Evolutionary conservation across 352 stramenopile genomes (phyloP).

Genomic region (Phytophthora sojae): DNA sequence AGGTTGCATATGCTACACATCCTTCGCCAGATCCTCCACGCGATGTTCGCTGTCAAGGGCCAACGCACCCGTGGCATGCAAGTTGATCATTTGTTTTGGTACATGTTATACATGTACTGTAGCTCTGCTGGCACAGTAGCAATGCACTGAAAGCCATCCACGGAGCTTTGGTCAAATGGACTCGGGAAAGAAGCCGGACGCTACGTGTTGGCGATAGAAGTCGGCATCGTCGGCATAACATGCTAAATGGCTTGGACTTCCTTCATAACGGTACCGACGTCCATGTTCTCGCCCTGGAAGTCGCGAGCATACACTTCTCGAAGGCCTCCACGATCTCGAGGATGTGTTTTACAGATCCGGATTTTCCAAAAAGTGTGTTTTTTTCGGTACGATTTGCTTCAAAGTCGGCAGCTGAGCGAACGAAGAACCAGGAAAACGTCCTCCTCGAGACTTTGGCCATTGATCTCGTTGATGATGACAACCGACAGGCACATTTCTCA

Average conservation of each 20-base stretch:
- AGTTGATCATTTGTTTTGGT: not conserved
- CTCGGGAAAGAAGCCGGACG: not conserved
- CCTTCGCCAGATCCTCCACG: slow-evolving; percentile 13
- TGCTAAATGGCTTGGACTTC: not conserved
- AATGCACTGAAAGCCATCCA: not conserved
- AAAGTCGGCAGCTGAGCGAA: not conserved
- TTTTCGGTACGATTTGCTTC: not conserved
- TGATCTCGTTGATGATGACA: not conserved
- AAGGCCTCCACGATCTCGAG: not conserved
- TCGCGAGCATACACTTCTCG: slow-evolving; percentile 1
- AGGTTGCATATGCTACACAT: slow-evolving; percentile 19
- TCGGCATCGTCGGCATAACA: not conserved
- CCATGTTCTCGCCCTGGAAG: not conserved
- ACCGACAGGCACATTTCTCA: slow-evolving; percentile 7
- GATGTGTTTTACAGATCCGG: slow-evolving; percentile 3
- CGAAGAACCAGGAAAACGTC: not conserved
- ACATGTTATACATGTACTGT: not conserved
- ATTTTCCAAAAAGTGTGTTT: not conserved
- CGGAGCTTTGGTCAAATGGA: not conserved
- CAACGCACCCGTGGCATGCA: not conserved
- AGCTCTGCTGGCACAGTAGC: not conserved
- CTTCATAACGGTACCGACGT: not conserved
- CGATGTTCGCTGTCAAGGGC: not conserved
- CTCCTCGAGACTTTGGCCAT: not conserved
- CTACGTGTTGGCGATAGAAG: not conserved